Percentiles rank a stretch among this genome's conserved stretches.
Evolutionary conservation across 2,329 filamentous ascomycete species (phyloP).

Genomic region (Dactylellina haptotyla): DNA sequence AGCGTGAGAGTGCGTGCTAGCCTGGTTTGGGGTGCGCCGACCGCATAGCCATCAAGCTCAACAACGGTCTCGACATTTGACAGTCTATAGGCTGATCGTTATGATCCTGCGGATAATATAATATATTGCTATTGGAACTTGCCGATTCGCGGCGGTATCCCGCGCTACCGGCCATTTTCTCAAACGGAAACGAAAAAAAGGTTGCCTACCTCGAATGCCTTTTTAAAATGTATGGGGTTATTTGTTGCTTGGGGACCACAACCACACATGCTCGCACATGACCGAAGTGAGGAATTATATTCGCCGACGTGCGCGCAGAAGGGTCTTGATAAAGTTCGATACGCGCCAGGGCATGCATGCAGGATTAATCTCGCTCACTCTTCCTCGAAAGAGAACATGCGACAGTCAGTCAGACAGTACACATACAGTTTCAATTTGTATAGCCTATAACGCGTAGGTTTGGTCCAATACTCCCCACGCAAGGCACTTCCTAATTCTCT

Average conservation of each 20-base stretch:
- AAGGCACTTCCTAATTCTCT: slow-evolving; percentile 37
- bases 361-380: slow-evolving; percentile 48
- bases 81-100: slow-evolving; percentile 24
- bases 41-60: background rate
- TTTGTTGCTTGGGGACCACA: background rate
- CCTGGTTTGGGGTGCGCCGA: background rate
- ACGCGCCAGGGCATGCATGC: slow-evolving; percentile 38
- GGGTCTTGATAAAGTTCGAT: slow-evolving; percentile 38
- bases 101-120: slow-evolving; percentile 22
- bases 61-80: slow-evolving; percentile 16
- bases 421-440: background rate
- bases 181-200: background rate
- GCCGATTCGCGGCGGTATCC: slow-evolving; percentile 25
- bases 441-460: background rate
- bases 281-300: slow-evolving; percentile 44
- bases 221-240: slow-evolving; percentile 15
- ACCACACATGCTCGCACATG: slow-evolving; percentile 41
- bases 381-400: slow-evolving; percentile 44
- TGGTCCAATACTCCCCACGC: background rate
- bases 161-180: slow-evolving; percentile 21
- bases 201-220: slow-evolving; percentile 11
- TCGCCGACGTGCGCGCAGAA: slow-evolving; percentile 39
- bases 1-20: background rate
- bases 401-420: slow-evolving; percentile 27
- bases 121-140: slow-evolving; percentile 8